A percentile compares a stretch with the other conserved stretches of the same genome.
Conservation (phyloP, 495 filamentous ascomycete genomes). For the Hypoxylon crocopeplum region DNA sequence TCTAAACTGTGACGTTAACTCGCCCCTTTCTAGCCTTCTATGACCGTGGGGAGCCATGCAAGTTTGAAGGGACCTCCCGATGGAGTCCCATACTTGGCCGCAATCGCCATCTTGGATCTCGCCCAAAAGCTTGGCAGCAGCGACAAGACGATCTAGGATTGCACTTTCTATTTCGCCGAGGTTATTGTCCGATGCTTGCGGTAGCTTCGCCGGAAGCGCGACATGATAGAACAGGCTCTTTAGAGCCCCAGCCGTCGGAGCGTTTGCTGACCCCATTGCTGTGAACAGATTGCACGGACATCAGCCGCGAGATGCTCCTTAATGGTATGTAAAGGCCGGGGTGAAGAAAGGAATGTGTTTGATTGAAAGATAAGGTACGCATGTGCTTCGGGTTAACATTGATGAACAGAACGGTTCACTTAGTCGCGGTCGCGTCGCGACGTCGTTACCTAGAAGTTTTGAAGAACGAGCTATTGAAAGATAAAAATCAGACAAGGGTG, state of each 20-base stretch:
- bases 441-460: no score
- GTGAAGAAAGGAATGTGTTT: background rate
- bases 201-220: slow-evolving; percentile 52
- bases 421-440: no score
- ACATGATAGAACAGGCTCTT: slow-evolving; percentile 46
- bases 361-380: no score
- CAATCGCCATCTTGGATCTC: slow-evolving; percentile 22
- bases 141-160: slow-evolving; percentile 44
- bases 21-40: slow-evolving; percentile 45
- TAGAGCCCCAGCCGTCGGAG: slow-evolving; percentile 11
- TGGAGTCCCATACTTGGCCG: slow-evolving; percentile 37
- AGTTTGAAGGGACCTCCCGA: slow-evolving; percentile 43
- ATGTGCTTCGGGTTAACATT: no score
- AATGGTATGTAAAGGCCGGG: no score
- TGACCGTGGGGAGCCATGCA: slow-evolving; percentile 41
- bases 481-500: no score
- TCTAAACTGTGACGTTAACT: slow-evolving; percentile 43
- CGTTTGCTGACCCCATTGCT: slow-evolving; percentile 2
- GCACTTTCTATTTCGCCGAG: slow-evolving; percentile 44
- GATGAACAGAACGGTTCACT: no score
- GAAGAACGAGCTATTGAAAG: no score
- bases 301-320: background rate
- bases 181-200: slow-evolving; percentile 46
- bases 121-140: slow-evolving; percentile 41
- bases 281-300: background rate